A percentile compares a stretch with the other conserved stretches of the same genome.
Conservation (phyloP, 2,329 filamentous ascomycete species). For the Hypoxylon sp. region DNA sequence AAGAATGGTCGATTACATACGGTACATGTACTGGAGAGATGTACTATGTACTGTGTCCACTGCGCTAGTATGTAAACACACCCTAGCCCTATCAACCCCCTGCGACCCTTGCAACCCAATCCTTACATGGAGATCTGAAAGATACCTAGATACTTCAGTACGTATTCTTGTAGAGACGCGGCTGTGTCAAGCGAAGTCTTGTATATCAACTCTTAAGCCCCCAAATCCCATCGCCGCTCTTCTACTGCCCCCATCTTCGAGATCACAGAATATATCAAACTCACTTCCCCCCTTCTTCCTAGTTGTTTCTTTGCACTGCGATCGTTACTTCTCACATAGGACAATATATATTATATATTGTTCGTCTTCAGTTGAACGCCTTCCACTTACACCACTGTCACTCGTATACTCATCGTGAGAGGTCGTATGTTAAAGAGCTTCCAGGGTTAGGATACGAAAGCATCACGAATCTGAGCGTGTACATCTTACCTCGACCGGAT, state of each 20-base stretch:
- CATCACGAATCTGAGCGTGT: constrained; percentile 21
- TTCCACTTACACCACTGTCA: background rate
- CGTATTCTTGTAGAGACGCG: constrained; percentile 12
- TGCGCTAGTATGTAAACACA: constrained; percentile 2
- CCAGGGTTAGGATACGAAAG: constrained; percentile 15
- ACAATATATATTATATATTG: constrained; percentile 20
- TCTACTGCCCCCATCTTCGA: constrained; percentile 40
- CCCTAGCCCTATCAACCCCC: constrained; percentile 3
- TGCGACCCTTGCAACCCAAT: too few species aligned
- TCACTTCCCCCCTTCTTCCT: constrained; percentile 10
- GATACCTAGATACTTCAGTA: too few species aligned
- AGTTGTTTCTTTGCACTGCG: background rate
- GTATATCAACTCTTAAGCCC: too few species aligned
- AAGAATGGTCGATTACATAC: background rate
- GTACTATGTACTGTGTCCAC: too few species aligned
- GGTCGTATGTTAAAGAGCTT: constrained; percentile 17
- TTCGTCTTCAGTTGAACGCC: constrained; percentile 12
- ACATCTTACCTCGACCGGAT: constrained; percentile 19
- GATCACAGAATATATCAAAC: constrained; percentile 22
- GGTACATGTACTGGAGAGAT: background rate
- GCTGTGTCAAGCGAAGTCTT: too few species aligned
- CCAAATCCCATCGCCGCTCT: constrained; percentile 39
- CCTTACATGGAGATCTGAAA: too few species aligned
- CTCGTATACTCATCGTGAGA: constrained; percentile 29
- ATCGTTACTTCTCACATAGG: constrained; percentile 12